phyloP scores from a whole-genome alignment of 1,284 basidiomycete species.

The Ceratobasidium sp. region DNA sequence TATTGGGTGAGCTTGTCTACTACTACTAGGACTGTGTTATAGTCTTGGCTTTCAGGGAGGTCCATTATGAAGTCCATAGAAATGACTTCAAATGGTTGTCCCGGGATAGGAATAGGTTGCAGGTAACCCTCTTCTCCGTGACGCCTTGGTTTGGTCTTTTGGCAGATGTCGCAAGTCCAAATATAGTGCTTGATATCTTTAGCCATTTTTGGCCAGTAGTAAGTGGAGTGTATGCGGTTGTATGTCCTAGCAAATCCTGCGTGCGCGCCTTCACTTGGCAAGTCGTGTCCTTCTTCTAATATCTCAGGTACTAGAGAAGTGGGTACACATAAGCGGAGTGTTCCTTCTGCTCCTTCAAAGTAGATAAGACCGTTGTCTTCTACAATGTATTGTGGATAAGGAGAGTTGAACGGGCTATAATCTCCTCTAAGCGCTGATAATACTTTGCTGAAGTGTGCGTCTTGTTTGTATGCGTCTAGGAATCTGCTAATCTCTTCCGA shows the following conservation, averaged over 20 bases:
- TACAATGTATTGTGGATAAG: constrained; percentile 48
- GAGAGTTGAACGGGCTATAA: background rate
- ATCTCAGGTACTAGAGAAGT: too few species aligned
- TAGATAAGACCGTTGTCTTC: constrained; percentile 53
- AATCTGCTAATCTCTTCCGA: too few species aligned
- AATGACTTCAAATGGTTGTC: constrained; percentile 60
- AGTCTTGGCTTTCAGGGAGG: constrained; percentile 60
- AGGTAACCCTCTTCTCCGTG: constrained; percentile 58
- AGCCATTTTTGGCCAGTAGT: constrained; percentile 59
- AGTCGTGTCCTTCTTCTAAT: constrained; percentile 52
- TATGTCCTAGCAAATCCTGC: constrained; percentile 55
- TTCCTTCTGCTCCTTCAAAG: constrained; percentile 49
- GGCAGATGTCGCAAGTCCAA: constrained; percentile 60
- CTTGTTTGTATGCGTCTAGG: too few species aligned
- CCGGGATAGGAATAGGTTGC: constrained; percentile 59
- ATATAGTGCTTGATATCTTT: constrained; percentile 54
- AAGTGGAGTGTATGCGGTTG: constrained; percentile 50
- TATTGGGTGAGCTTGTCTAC: constrained; percentile 61
- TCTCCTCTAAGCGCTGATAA: too few species aligned
- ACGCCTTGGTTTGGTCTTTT: constrained; percentile 58
- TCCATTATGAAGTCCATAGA: constrained; percentile 65
- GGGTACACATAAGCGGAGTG: too few species aligned
- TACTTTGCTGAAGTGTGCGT: too few species aligned
- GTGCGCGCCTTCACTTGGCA: constrained; percentile 55
- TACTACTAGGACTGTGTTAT: constrained; percentile 59